Evolutionary conservation across 805 yeast species (phyloP).

Genomic region (Yarrowia deformans): DNA sequence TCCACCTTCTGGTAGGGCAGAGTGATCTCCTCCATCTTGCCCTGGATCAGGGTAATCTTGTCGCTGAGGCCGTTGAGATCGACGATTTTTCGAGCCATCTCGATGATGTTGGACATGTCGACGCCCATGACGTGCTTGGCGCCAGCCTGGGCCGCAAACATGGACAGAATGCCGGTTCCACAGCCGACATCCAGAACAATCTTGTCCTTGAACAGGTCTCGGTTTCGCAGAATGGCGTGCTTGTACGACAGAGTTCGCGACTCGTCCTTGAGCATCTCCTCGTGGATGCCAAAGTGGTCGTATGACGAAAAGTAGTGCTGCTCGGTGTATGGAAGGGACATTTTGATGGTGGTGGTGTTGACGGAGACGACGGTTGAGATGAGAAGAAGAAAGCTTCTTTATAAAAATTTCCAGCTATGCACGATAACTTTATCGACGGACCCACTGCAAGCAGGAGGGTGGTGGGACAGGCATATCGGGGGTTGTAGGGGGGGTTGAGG

Average conservation of each 20-base stretch:
- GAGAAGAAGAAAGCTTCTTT: constrained; percentile 27
- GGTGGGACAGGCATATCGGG: too few species aligned
- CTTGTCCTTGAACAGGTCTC: constrained; percentile 87
- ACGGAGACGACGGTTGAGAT: neutral
- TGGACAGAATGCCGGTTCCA: constrained; percentile 96
- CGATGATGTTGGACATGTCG: constrained; percentile 95
- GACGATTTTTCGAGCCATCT: constrained; percentile 91
- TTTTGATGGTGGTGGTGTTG: neutral
- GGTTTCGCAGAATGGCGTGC: constrained; percentile 89
- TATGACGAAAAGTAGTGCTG: constrained; percentile 95
- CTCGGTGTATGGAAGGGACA: constrained; percentile 55
- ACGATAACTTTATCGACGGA: constrained; percentile 29
- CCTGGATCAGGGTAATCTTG: constrained; percentile 86
- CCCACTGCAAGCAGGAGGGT: neutral
- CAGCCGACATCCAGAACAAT: constrained; percentile 97
- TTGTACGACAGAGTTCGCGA: constrained; percentile 92
- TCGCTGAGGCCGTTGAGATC: constrained; percentile 82
- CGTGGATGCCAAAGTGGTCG: constrained; percentile 97
- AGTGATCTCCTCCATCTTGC: constrained; percentile 89
- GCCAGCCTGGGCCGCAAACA: constrained; percentile 99
- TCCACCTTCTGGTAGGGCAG: constrained; percentile 90
- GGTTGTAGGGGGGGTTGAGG: neutral
- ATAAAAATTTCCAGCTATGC: constrained; percentile 28
- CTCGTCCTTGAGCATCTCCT: constrained; percentile 97
- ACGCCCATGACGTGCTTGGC: constrained; percentile 98